phyloP scores from a whole-genome alignment of 805 yeast genomes.

The Wickerhamiella sorbophila region DNA sequence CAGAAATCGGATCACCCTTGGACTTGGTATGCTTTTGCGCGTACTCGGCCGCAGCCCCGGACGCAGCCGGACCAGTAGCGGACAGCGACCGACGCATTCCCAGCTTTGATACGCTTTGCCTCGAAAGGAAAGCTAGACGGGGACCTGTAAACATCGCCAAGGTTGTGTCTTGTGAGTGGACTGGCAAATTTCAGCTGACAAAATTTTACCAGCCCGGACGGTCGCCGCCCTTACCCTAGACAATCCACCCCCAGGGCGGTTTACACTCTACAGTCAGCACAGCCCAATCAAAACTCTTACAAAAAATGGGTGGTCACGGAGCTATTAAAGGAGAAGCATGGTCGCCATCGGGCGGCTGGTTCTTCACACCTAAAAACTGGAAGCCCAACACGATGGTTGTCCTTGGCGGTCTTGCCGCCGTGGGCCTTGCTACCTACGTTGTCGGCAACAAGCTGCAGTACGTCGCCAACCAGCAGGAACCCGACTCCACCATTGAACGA shows the following conservation, averaged over 20 bases:
- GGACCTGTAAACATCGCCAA: background rate
- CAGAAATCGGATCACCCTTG: conserved; percentile 27
- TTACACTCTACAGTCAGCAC: no score
- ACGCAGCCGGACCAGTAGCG: background rate
- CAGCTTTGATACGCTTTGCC: no score
- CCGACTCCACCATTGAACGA: conserved; percentile 28
- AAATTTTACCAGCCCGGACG: no score
- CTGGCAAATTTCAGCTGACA: background rate
- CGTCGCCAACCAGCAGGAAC: conserved; percentile 27
- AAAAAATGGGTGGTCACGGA: conserved; percentile 19
- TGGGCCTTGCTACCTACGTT: conserved; percentile 24
- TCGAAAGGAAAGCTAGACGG: no score
- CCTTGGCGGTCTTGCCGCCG: conserved; percentile 28
- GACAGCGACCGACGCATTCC: background rate
- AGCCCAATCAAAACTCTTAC: background rate
- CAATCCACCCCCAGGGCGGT: no score
- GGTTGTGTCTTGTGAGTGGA: background rate
- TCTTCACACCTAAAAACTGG: conserved; percentile 38
- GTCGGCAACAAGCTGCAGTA: conserved; percentile 28
- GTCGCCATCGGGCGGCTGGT: conserved; percentile 46
- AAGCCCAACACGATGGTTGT: conserved; percentile 31
- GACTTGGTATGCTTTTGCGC: conserved; percentile 14
- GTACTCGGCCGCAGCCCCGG: conserved; percentile 5
- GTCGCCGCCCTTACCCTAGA: no score
- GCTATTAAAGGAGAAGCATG: conserved; percentile 22